A percentile compares a stretch with the other conserved stretches of the same genome.
Evolutionary conservation across 2,329 filamentous ascomycete genomes (phyloP).

Genomic region (Colletotrichum gigasporum): DNA sequence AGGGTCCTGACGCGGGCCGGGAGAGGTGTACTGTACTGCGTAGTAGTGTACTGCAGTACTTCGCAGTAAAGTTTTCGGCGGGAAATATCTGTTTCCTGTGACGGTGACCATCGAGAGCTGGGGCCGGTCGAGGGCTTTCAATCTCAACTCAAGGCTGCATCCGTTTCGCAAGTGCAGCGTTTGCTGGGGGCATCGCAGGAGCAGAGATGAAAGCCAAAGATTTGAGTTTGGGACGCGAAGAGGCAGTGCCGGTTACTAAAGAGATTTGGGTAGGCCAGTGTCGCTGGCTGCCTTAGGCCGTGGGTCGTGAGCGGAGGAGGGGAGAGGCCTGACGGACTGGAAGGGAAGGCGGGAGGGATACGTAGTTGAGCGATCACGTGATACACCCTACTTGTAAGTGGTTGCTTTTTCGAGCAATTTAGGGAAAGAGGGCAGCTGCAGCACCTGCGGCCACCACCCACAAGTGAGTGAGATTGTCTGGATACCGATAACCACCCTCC

Average conservation of each 20-base stretch:
- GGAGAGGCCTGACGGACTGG: neutral
- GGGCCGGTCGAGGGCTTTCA: neutral
- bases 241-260: conserved; percentile 1
- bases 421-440: too few species aligned
- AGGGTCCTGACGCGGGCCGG: neutral
- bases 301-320: neutral
- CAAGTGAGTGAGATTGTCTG: too few species aligned
- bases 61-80: neutral
- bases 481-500: too few species aligned
- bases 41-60: neutral
- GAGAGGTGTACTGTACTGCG: neutral
- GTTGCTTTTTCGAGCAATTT: neutral
- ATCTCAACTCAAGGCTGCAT: conserved; percentile 18
- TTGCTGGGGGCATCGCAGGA: conserved; percentile 21
- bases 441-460: too few species aligned
- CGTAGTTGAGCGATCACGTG: neutral
- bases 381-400: neutral
- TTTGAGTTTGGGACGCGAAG: conserved; percentile 15
- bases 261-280: conserved; percentile 6
- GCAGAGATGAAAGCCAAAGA: neutral
- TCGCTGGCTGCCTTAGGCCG: neutral
- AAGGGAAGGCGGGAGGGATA: neutral
- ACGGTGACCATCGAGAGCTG: neutral
- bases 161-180: conserved; percentile 6
- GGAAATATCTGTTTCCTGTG: conserved; percentile 13